A percentile compares a stretch with the other conserved stretches of the same genome.
These are phyloP conservation scores for Themeda triandra DNA, from an alignment of 176 grass and related monocot genomes.

Conservation along the genomic window DNA sequence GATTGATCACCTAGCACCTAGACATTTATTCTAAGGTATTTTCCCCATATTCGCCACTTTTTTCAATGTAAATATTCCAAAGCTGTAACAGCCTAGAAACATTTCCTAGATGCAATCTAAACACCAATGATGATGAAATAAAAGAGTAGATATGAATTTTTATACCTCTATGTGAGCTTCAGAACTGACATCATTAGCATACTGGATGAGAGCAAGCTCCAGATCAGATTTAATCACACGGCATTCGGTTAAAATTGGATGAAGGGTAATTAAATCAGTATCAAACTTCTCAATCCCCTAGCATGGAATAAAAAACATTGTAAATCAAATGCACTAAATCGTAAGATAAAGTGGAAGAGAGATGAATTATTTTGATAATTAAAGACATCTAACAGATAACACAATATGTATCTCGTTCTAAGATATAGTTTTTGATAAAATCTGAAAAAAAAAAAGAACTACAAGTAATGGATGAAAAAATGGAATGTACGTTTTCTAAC, in stretches of 20 bases:
- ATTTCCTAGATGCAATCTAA: neutral
- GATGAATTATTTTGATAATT: neutral
- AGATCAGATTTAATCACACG: slow-evolving; percentile 86
- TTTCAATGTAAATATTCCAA: neutral
- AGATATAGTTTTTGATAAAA: neutral
- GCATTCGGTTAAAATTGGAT: slow-evolving; percentile 94
- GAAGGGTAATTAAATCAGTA: slow-evolving; percentile 66
- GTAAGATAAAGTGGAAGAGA: slow-evolving; percentile 10
- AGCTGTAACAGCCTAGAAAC: neutral
- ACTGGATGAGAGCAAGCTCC: slow-evolving; percentile 86
- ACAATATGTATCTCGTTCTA: neutral
- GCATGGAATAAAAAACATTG: slow-evolving; percentile 3
- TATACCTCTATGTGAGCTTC: slow-evolving; percentile 95
- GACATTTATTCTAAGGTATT: neutral
- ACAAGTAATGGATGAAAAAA: neutral
- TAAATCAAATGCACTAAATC: slow-evolving; percentile 1
- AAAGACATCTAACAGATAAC: neutral
- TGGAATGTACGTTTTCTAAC: neutral
- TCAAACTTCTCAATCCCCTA: slow-evolving; percentile 91
- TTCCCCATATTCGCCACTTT: neutral
- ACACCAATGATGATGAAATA: slow-evolving; percentile 1
- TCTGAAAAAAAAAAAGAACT: neutral
- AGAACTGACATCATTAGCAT: slow-evolving; percentile 98
- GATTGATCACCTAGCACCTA: neutral
- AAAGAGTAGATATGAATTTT: neutral